phyloP scores from a whole-genome alignment of 1,139 yeast genomes.

The Nakaseomyces kungkrabaensis region DNA sequence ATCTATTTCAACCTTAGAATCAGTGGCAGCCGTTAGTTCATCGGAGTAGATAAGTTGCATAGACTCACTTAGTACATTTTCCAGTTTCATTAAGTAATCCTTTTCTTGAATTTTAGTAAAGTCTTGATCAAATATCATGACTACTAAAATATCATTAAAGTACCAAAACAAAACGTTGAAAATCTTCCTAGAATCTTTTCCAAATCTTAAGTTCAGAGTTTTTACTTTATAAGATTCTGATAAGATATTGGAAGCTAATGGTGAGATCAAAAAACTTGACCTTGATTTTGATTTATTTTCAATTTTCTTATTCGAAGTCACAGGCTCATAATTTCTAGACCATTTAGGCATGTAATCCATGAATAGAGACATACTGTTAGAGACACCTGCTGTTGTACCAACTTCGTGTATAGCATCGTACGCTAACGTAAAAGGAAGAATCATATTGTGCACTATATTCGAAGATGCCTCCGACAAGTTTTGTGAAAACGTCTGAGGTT shows the following conservation, averaged over 20 bases:
- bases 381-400: constrained; percentile 28
- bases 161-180: constrained; percentile 27
- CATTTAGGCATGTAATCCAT: constrained; percentile 22
- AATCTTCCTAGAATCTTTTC: constrained; percentile 5
- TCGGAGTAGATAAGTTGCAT: constrained; percentile 6
- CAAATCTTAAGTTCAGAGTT: constrained; percentile 15
- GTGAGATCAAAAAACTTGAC: constrained; percentile 26
- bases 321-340: not conserved
- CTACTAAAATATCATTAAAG: constrained; percentile 19
- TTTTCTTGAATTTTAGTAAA: constrained; percentile 24
- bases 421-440: constrained; percentile 27
- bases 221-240: constrained; percentile 22
- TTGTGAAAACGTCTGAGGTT: not conserved
- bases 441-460: constrained; percentile 21
- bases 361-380: constrained; percentile 23
- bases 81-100: constrained; percentile 20
- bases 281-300: constrained; percentile 6
- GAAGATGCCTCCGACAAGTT: constrained; percentile 8
- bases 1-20: not conserved
- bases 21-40: not conserved
- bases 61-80: constrained; percentile 16
- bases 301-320: not conserved
- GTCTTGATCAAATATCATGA: constrained; percentile 18
- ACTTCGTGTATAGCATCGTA: constrained; percentile 29
- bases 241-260: constrained; percentile 15